Base-by-base conservation (phyloP, 768 basidiomycete species). In the Xerocomellus dryophilus region DNA sequence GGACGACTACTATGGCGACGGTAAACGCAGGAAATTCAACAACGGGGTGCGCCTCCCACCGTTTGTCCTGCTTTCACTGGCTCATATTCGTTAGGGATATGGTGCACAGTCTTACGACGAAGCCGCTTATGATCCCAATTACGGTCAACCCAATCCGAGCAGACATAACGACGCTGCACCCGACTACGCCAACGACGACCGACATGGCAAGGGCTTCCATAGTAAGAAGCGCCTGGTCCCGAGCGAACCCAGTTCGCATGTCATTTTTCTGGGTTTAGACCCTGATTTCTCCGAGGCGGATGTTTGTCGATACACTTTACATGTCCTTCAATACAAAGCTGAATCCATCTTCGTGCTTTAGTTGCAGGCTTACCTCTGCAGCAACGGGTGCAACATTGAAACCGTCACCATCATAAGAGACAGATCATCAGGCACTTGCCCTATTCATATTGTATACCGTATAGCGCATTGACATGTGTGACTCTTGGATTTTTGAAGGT, bases 321-420 rank as follows among this genome's bases (percentile, higher is more conserved):
- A 70, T 71, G 65, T 71, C 54, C 56, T 68, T 69, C 66, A 44
- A 66, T 70, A 70, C 70, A 59, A 68, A 50, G 45, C 69, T 70
- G 66, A 70, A 70, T 68, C 68, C 49, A 71, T 70, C 51, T 59
- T 54, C 69, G 43, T 62, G 44, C 63, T 64, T 68, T 75, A 93
- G 91, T 81, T 93, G 66, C 86, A 90, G 76, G 82, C 84, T 57
- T 90, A 84, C 72, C 83, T 92, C 62, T 75, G 79, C 61, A 80
- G 80, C 56, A 77, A 86, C 65, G 84, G 85, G 49, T 91, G 84
- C 76, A 81, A 76, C 69, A 77, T 90, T 64, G 89, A 92, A 75
- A 87, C 88, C 54, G 89, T 91, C 66, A 98, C 93, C 65, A 95
- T 98, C 63, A 95, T 98, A 71, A 86, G 90, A 79, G 96, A 98